Base-by-base conservation (phyloP, 345 rosid genomes). In the Rhizophora apiculata region DNA sequence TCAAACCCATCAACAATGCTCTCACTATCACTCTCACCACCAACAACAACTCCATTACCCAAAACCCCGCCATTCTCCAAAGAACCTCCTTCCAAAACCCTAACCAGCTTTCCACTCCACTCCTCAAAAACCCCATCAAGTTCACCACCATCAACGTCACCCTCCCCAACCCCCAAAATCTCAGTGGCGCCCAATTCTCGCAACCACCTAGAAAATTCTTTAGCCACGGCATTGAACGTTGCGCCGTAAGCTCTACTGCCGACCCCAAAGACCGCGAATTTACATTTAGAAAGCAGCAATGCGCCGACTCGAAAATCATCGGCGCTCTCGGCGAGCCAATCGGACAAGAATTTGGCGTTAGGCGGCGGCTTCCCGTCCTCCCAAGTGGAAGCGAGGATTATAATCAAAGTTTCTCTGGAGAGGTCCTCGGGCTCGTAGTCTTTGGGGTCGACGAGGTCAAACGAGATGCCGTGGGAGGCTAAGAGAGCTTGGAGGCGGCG, bases 361-460 rank as follows among this genome's bases (percentile, higher is more conserved):
- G 74, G 69, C 20, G 99, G 96, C 21, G 96, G 87, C 27, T 84
- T 87, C 16, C 99, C 98, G 30, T 80, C 91, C 1, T 88, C 94
- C 98, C 99, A 95, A 3, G 96, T 88, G 60, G 97, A 92, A n/a
- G 97, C 91, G 34, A 95, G 55, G 69, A 90, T 77, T 61, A 95
- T 29, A n/a, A 90, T 76, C 5, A 85, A 48, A 19, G 76, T 68
- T 68, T 94, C 98, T 52, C 85, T 85, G 3, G 89, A 81, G 37
- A 95, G 84, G 73, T 92, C 99, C 71, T 95, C 99, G 21, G 99
- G 97, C 75, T 95, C 97, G 80, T 95, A 95, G 84, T 60, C 71
- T 48, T 79, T 81, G 60, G 88, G 81, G 73, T 95, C 97, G 64
- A 87, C 85, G 62, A 95, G 88, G 34, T 91, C 96, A 68, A 93